phyloP scores from a whole-genome alignment of 805 yeast genomes.

The Wickerhamiella galacta region DNA sequence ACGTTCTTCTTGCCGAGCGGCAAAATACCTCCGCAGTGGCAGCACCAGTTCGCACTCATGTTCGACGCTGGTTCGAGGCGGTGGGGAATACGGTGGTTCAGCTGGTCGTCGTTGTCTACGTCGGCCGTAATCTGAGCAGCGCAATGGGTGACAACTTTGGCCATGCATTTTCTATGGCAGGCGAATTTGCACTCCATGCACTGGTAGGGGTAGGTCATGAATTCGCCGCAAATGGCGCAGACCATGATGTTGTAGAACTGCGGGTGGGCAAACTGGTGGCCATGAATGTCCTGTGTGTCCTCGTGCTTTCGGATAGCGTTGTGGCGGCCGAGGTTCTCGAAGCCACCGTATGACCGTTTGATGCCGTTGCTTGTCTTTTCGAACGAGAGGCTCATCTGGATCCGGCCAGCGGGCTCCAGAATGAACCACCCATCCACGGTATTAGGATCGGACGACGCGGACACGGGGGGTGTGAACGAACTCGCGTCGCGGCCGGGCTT shows the following conservation, averaged over 20 bases:
- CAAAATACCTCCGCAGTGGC: slow-evolving; percentile 92
- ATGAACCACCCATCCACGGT: slow-evolving; percentile 67
- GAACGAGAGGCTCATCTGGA: slow-evolving; percentile 60
- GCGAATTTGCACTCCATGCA: slow-evolving; percentile 66
- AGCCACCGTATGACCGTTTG: slow-evolving; percentile 2
- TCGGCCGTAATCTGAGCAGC: slow-evolving; percentile 42
- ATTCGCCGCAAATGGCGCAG: slow-evolving; percentile 95
- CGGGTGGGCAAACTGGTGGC: slow-evolving; percentile 91
- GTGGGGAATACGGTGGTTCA: slow-evolving; percentile 94
- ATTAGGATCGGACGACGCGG: neutral
- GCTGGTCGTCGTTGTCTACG: slow-evolving; percentile 51
- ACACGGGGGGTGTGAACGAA: neutral
- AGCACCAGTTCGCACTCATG: slow-evolving; percentile 97
- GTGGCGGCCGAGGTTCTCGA: slow-evolving; percentile 59
- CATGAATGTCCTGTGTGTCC: slow-evolving; percentile 76
- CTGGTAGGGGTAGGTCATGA: slow-evolving; percentile 63
- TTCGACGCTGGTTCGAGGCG: slow-evolving; percentile 85
- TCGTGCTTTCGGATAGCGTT: slow-evolving; percentile 93
- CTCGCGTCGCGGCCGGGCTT: neutral
- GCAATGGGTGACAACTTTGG: slow-evolving; percentile 66
- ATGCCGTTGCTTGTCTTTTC: slow-evolving; percentile 25
- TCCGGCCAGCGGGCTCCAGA: slow-evolving; percentile 88
- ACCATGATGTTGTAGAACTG: slow-evolving; percentile 85
- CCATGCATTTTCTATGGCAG: slow-evolving; percentile 64
- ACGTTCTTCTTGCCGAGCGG: slow-evolving; percentile 93